Conservation (phyloP, 2,329 filamentous ascomycete genomes). For the Diaporthe citri region DNA sequence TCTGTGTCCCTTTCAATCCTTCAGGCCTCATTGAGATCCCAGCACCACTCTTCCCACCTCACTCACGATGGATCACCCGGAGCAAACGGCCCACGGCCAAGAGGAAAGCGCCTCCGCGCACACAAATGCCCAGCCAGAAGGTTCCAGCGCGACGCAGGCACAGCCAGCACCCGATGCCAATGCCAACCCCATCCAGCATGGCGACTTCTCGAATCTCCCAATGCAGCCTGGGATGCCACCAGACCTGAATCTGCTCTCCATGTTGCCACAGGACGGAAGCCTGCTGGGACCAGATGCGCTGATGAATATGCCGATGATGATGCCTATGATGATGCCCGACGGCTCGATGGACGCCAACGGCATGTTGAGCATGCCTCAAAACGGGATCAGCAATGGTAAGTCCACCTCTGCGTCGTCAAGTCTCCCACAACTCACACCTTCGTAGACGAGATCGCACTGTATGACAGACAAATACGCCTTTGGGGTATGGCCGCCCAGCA, state of each 20-base stretch:
- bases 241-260: conserved; percentile 42
- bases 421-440: conserved; percentile 11
- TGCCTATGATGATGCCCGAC: conserved; percentile 50
- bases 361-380: conserved; percentile 38
- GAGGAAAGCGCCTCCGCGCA: conserved; percentile 45
- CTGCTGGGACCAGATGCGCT: conserved; percentile 43
- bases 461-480: conserved; percentile 95
- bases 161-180: conserved; percentile 15
- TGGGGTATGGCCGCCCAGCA: conserved; percentile 98
- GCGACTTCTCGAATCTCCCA: conserved; percentile 37
- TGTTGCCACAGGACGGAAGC: conserved; percentile 43
- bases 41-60: conserved; percentile 11
- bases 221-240: conserved; percentile 36
- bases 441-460: conserved; percentile 93
- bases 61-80: conserved; percentile 35
- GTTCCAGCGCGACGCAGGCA: conserved; percentile 8
- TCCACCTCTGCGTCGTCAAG: not conserved
- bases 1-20: not conserved
- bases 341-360: conserved; percentile 43
- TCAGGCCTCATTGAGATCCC: not conserved
- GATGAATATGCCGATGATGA: conserved; percentile 47
- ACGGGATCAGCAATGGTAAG: conserved; percentile 41
- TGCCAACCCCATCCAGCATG: conserved; percentile 29
- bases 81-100: conserved; percentile 41
- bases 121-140: conserved; percentile 38